Base-by-base conservation (phyloP, 2,329 filamentous ascomycete species). In the Pezicula carpinea region DNA sequence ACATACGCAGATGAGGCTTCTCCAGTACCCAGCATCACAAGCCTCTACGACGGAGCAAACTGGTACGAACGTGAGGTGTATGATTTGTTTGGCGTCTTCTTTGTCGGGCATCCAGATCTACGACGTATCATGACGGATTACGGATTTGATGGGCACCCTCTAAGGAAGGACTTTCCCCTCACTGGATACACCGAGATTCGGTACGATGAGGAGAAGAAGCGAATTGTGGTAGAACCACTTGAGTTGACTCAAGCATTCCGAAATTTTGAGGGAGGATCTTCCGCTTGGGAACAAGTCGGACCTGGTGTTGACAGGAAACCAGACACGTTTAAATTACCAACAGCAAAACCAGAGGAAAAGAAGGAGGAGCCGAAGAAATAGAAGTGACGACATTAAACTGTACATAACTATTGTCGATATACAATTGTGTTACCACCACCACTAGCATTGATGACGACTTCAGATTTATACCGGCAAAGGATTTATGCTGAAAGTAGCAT, bases 201-300 rank as follows among this genome's bases (percentile, higher is more conserved):
- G 64, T 99, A 95, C 66, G 93, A 99, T 59, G 93, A 99, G 73
- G 95, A 99, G 79, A 99, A 96, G 87, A 99, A 99, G 83, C 83
- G 93, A 53, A 96, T 99, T 65, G 92, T 99, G 51, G 92, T 95
- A 26, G 95, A 99, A 77, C 93, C 95, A 34, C 77, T 99, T 42
- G 93, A 99, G 75, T 80, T 99, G 70, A 97, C 93, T 13, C 93
- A 99, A 72, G 93, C 95, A 6, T 99, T 95, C 83, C 84, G 93
- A 60, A 97, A 99, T 75, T 99, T 99, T 64, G 91, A 96, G 72
- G 90, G 91, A 52, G 89, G 90, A 47, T 83, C 82, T 39, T 82
- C 83, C 55, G 79, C 79, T 13, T 87, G 83, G 83, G 83, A 87
- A 67, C 82, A 82, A 62, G 81, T 87, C 60, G 82, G 83, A 51